Percentiles rank a stretch among this genome's conserved stretches.
phyloP scores from a whole-genome alignment of 441 rosid genomes.

The Capsella rubella region DNA sequence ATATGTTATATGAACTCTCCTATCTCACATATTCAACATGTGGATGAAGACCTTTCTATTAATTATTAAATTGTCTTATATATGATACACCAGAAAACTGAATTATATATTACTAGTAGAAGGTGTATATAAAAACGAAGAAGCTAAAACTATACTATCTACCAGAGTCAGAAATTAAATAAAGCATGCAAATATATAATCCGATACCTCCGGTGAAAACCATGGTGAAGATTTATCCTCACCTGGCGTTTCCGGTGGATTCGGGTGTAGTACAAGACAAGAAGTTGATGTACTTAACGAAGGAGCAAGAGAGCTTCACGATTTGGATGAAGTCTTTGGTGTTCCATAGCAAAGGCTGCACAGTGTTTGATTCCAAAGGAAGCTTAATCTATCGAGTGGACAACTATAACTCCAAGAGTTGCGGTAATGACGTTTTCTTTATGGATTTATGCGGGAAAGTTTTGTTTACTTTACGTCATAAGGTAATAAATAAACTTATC shows the following conservation, averaged over 20 bases:
- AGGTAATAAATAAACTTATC: conserved; percentile 44
- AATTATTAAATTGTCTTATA: background rate
- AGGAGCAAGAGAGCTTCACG: conserved; percentile 62
- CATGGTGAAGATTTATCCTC: conserved; percentile 62
- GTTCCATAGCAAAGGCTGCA: conserved; percentile 56
- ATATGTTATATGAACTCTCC: background rate
- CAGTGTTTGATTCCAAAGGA: conserved; percentile 64
- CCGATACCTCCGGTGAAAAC: conserved; percentile 3
- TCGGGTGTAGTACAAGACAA: background rate
- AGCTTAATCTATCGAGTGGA: conserved; percentile 65
- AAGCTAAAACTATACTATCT: background rate
- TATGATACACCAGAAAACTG: background rate
- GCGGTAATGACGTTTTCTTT: conserved; percentile 52
- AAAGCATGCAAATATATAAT: conserved; percentile 28
- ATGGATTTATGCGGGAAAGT: conserved; percentile 64
- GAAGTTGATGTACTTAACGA: conserved; percentile 42
- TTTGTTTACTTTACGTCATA: conserved; percentile 53
- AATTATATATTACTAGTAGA: no score
- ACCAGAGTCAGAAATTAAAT: background rate
- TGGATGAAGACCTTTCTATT: conserved; percentile 30
- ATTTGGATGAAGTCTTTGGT: conserved; percentile 79
- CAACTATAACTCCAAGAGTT: conserved; percentile 54
- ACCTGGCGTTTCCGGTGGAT: conserved; percentile 19
- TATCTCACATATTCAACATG: conserved; percentile 35
- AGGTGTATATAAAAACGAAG: conserved; percentile 6